These are phyloP conservation scores for Inga laurina DNA, from an alignment of 306 rosid species.

Conservation along the genomic window DNA sequence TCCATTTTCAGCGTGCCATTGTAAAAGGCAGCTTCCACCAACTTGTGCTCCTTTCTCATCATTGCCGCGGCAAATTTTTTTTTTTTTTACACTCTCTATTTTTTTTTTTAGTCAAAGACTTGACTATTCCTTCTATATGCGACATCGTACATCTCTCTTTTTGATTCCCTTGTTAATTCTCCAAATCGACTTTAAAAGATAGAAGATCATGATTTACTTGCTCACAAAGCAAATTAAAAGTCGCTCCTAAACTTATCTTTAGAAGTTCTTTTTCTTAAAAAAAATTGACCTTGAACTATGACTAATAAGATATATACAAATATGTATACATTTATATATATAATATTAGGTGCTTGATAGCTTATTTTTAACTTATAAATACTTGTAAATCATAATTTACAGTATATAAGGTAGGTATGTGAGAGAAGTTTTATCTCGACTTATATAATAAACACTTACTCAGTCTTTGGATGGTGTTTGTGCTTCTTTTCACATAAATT, in stretches of 20 bases:
- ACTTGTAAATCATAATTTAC: too few species aligned
- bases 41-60: slow-evolving; percentile 68
- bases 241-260: neutral
- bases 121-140: slow-evolving; percentile 48
- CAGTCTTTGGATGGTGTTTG: too few species aligned
- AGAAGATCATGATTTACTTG: neutral
- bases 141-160: slow-evolving; percentile 38
- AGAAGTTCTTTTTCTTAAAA: neutral
- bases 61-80: slow-evolving; percentile 49
- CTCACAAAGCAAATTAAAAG: neutral
- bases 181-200: neutral
- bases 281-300: neutral
- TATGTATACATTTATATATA: neutral
- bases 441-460: too few species aligned
- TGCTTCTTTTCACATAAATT: too few species aligned
- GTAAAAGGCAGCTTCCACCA: slow-evolving; percentile 60
- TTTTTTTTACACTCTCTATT: too few species aligned
- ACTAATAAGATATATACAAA: neutral
- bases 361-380: too few species aligned
- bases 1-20: slow-evolving; percentile 84
- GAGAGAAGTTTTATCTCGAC: too few species aligned
- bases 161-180: neutral
- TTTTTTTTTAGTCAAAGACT: slow-evolving; percentile 60
- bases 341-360: too few species aligned
- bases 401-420: too few species aligned